Evolutionary conservation across 2,329 filamentous ascomycete genomes (phyloP), one percentile per base, ranked within the genome.

Genomic region (Parastagonospora avenae): DNA sequence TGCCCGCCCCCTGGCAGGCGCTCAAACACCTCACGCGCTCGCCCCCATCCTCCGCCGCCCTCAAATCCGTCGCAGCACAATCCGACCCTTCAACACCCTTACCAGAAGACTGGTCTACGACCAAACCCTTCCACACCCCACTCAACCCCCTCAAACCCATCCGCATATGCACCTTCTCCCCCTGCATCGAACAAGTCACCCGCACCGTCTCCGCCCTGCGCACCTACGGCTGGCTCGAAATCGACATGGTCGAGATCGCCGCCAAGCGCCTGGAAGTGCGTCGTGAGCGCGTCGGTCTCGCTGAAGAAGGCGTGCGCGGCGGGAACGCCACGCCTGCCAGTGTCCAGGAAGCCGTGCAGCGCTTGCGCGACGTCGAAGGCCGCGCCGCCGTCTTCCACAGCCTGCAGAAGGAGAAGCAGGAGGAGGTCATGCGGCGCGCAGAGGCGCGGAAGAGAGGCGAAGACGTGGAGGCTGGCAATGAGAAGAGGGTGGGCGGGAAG

Each of bases 151-250:
- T 82, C n/a, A 82, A 84, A 36, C 82, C 88, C 4, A 85, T 88
- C 1, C 83, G 94, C 67, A 83, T 99, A 47, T 99, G 94, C 78
- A 95, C 92, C 0, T 99, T 99, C 76, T 95, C 90, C 1, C 94
- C 94, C 0, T 99, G 94, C 74, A 95, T 99, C 59, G 94, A 99
- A 75, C 94, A 99, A 77, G 93, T 95, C 16, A 91, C 89, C 46
- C 85, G 87, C 48, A 97, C 94, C 0, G 87, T 96, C 46, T 88
- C 90, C 9, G 84, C 85, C 10, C 82, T 99, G 74, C 87, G 93
- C 46, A 83, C 86, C 32, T 78, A 92, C 6, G 91, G 91, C 46
- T 99, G 94, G 94, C 83, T 92, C 8, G 89, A 93, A 50, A 95
- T 97, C 58, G 86, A 90, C 62, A 97, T 96, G 90, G 90, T 96